Evolutionary conservation across 148 eudicot genomes (phyloP).

Genomic region (Cornus kousa): DNA sequence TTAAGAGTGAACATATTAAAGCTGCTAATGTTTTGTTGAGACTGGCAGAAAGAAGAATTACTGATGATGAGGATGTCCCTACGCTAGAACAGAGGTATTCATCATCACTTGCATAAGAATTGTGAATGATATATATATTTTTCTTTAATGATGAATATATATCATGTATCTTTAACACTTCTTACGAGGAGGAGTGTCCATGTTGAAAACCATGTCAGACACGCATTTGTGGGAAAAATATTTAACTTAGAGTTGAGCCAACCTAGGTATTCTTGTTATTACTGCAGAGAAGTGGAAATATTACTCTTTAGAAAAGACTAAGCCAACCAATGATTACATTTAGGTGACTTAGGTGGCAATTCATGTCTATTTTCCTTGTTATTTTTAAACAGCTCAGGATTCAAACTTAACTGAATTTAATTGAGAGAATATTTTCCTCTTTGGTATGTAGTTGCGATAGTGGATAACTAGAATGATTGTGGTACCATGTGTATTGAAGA

Average conservation of each 20-base stretch:
- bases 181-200: background rate
- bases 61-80: conserved; percentile 56
- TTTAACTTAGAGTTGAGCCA: background rate
- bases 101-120: conserved; percentile 1
- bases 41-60: conserved; percentile 79
- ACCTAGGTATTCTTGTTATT: background rate
- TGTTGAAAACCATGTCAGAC: conserved; percentile 3
- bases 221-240: background rate
- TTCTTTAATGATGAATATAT: background rate
- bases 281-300: background rate
- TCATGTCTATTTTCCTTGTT: background rate
- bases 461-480: background rate
- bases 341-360: background rate
- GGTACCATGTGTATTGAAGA: background rate
- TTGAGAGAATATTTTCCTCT: no score
- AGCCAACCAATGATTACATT: background rate
- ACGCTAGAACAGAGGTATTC: conserved; percentile 80
- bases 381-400: no score
- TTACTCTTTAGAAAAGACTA: background rate
- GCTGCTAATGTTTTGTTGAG: conserved; percentile 86
- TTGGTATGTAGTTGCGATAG: no score
- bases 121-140: background rate
- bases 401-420: no score
- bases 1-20: conserved; percentile 90
- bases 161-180: background rate